Conservation (phyloP, 192 early-diverging fungal genomes). For the Entrophospora sp. region DNA sequence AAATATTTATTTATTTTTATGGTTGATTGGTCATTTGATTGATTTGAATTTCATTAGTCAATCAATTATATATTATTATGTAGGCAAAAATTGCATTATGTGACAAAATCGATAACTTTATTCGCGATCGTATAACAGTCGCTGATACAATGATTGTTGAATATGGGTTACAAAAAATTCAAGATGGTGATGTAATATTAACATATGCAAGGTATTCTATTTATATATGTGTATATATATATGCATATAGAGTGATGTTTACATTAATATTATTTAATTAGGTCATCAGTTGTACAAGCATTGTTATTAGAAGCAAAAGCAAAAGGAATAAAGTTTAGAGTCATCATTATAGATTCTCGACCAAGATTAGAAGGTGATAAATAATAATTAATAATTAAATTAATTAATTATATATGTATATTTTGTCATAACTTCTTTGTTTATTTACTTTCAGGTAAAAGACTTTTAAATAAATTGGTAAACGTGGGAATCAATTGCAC, state of each 20-base stretch:
- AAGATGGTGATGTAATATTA: conserved; percentile 86
- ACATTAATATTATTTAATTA: no score
- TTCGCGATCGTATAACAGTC: conserved; percentile 79
- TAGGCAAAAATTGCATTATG: conserved; percentile 64
- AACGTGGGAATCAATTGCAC: conserved; percentile 63
- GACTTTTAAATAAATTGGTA: conserved; percentile 49
- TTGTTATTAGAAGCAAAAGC: conserved; percentile 69
- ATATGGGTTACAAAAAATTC: conserved; percentile 79
- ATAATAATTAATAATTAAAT: not conserved
- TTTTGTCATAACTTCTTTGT: not conserved
- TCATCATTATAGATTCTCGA: conserved; percentile 86
- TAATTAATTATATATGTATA: no score
- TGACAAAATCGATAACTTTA: conserved; percentile 77
- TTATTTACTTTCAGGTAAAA: conserved; percentile 41
- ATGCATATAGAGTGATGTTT: no score
- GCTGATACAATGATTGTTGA: conserved; percentile 74
- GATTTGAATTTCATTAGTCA: not conserved
- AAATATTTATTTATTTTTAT: not conserved
- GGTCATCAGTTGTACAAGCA: conserved; percentile 78
- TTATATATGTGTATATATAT: no score
- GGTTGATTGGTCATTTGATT: not conserved
- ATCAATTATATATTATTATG: not conserved
- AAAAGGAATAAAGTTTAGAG: conserved; percentile 72
- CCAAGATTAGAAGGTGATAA: conserved; percentile 77
- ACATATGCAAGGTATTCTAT: conserved; percentile 79